Evolutionary conservation across 306 rosid species (phyloP).

Genomic region (Vicia faba): DNA sequence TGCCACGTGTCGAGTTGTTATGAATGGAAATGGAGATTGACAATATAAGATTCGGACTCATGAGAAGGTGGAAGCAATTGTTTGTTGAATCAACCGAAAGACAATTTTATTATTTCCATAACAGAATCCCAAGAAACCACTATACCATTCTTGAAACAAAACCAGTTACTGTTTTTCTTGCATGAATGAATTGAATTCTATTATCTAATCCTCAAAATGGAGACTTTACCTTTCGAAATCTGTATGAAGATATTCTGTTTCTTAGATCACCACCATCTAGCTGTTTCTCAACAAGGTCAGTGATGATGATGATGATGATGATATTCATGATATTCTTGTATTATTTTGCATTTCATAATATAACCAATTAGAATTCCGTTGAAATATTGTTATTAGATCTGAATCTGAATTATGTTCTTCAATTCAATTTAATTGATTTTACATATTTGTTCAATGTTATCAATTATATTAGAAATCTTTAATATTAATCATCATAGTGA

Average conservation of each 20-base stretch:
- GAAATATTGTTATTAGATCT: neutral
- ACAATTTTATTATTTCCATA: neutral
- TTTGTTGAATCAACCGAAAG: conserved; percentile 3
- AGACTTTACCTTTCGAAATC: conserved; percentile 60
- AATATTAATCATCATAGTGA: no score
- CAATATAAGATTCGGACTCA: neutral
- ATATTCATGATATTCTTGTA: neutral
- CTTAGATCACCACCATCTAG: conserved; percentile 62
- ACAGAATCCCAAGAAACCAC: conserved; percentile 22
- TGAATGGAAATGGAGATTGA: neutral
- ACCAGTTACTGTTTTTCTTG: conserved; percentile 1
- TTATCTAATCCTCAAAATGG: conserved; percentile 43
- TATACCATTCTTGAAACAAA: neutral
- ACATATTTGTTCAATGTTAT: neutral
- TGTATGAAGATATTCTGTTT: conserved; percentile 56
- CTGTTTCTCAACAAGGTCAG: conserved; percentile 66
- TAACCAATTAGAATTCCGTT: conserved; percentile 13
- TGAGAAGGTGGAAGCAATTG: neutral
- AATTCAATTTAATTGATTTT: conserved; percentile 3
- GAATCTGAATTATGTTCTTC: conserved; percentile 31
- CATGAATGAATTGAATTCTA: conserved; percentile 20
- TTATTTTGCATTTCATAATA: conserved; percentile 18
- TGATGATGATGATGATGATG: neutral
- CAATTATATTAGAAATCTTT: no score
- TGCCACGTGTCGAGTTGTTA: neutral